These are phyloP conservation scores for Cordyceps tenuipes DNA, from an alignment of 2,329 filamentous ascomycete genomes.

Conservation along the genomic window DNA sequence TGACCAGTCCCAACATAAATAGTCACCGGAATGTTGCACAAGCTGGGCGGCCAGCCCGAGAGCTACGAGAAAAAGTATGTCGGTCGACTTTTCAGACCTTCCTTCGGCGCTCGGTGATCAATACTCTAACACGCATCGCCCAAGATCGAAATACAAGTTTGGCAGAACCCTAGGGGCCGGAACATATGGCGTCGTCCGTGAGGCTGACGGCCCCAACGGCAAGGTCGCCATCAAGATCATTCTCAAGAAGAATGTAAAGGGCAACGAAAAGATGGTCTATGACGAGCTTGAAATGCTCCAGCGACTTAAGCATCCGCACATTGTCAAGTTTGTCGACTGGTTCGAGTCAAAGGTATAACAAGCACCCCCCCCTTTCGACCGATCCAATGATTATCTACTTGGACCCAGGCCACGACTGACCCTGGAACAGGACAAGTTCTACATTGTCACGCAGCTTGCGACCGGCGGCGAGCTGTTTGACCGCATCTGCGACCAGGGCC, in stretches of 20 bases:
- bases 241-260: slow-evolving; percentile 97
- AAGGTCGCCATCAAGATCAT: slow-evolving; percentile 98
- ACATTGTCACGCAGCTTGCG: slow-evolving; percentile 94
- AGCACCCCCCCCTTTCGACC: neutral
- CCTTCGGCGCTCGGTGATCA: neutral
- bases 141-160: slow-evolving; percentile 79
- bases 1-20: neutral
- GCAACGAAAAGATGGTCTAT: slow-evolving; percentile 97
- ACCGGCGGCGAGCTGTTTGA: slow-evolving; percentile 96
- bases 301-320: slow-evolving; percentile 83
- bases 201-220: slow-evolving; percentile 76
- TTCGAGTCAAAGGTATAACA: slow-evolving; percentile 83
- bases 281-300: slow-evolving; percentile 94
- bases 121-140: neutral
- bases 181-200: slow-evolving; percentile 96
- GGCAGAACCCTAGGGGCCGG: slow-evolving; percentile 90
- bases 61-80: slow-evolving; percentile 95
- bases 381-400: neutral
- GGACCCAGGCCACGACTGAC: neutral
- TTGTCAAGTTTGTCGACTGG: slow-evolving; percentile 97
- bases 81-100: neutral
- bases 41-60: slow-evolving; percentile 91
- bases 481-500: slow-evolving; percentile 94
- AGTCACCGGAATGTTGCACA: slow-evolving; percentile 90
- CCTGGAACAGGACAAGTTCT: slow-evolving; percentile 80